Conservation (phyloP, 805 yeast species). For the Tetrapisispora iriomotensis region DNA sequence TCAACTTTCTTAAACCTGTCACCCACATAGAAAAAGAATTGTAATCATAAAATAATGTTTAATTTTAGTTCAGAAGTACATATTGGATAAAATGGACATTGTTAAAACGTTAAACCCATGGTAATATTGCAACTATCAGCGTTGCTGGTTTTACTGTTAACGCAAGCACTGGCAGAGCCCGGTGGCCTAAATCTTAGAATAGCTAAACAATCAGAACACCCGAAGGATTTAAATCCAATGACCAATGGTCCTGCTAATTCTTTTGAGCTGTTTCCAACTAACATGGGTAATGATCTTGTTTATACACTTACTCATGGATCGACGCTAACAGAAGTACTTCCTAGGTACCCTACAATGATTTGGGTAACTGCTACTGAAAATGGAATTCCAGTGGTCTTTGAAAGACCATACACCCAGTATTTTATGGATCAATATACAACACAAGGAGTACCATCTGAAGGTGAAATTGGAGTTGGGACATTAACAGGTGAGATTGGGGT, state of each 20-base stretch:
- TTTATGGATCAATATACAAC: conserved; percentile 35
- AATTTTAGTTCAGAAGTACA: too few relatives aligned
- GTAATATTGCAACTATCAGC: too few relatives aligned
- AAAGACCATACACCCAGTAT: conserved; percentile 38
- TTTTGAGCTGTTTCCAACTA: background rate
- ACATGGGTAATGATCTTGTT: conserved; percentile 6
- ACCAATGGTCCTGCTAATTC: background rate
- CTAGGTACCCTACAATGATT: conserved; percentile 30
- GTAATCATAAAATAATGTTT: too few relatives aligned
- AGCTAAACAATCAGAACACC: background rate
- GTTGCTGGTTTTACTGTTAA: too few relatives aligned
- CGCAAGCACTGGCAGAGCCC: too few relatives aligned
- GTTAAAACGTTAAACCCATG: too few relatives aligned
- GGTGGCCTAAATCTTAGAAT: too few relatives aligned
- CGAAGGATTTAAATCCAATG: background rate
- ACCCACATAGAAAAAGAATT: too few relatives aligned
- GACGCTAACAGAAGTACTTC: conserved; percentile 19
- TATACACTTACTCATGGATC: conserved; percentile 14
- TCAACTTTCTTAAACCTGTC: too few relatives aligned
- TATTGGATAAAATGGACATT: too few relatives aligned
- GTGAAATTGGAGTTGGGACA: conserved; percentile 65
- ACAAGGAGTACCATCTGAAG: conserved; percentile 39
- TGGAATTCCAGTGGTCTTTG: conserved; percentile 33
- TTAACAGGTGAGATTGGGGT: conserved; percentile 60
- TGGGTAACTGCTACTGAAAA: conserved; percentile 40